phyloP scores from a whole-genome alignment of 2,329 filamentous ascomycete species.

The Aspergillus brunneoviolaceus region DNA sequence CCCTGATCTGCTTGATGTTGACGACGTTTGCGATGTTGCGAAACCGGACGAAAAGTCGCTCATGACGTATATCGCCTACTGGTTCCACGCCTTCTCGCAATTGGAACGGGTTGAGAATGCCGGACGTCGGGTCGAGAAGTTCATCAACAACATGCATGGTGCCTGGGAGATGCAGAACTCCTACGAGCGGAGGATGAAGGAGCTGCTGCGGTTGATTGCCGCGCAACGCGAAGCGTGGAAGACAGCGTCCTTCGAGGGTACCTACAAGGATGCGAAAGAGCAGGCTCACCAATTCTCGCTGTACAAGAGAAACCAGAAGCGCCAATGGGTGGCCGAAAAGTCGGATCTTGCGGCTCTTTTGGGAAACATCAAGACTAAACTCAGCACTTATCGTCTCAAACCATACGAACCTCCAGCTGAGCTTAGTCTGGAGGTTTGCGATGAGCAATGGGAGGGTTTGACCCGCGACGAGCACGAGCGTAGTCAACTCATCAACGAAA shows the following conservation, averaged over 20 bases:
- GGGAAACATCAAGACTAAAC: constrained; percentile 98
- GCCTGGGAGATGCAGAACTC: constrained; percentile 99
- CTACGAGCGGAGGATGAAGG: constrained; percentile 87
- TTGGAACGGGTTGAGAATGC: constrained; percentile 99
- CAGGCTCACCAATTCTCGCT: constrained; percentile 77
- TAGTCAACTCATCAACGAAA: constrained; percentile 95
- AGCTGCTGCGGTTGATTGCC: constrained; percentile 71
- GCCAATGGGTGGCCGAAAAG: constrained; percentile 96
- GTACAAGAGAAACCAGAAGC: constrained; percentile 91
- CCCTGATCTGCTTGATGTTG: constrained; percentile 89
- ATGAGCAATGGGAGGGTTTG: constrained; percentile 76
- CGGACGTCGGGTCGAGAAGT: constrained; percentile 93
- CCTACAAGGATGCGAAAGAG: constrained; percentile 86
- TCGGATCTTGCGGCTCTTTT: constrained; percentile 88
- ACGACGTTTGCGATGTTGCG: constrained; percentile 95
- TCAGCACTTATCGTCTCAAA: constrained; percentile 87
- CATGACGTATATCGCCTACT: constrained; percentile 99
- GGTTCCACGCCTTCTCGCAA: constrained; percentile 99
- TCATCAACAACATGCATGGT: constrained; percentile 97
- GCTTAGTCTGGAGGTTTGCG: constrained; percentile 76
- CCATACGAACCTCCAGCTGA: constrained; percentile 88
- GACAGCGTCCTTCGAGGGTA: constrained; percentile 79
- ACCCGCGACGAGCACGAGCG: constrained; percentile 82
- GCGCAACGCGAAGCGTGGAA: constrained; percentile 76
- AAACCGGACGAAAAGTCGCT: constrained; percentile 94